Evolutionary conservation across 306 rosid genomes (phyloP).

Genomic region (Begonia fuchsioides): DNA sequence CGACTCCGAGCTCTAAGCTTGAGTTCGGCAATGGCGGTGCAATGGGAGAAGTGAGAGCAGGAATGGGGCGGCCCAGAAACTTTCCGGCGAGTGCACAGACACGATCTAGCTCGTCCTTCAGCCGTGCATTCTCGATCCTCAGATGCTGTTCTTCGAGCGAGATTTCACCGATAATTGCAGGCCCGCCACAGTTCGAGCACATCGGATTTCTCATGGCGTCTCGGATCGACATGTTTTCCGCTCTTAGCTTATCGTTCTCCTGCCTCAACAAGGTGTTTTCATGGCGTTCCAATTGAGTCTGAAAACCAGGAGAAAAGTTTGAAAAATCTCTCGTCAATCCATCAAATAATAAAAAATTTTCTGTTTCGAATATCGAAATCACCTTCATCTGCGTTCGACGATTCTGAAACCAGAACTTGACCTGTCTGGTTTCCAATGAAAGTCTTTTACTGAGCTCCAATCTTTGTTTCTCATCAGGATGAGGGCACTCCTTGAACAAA

Average conservation of each 20-base stretch:
- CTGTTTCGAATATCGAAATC: too few species aligned
- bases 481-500: slow-evolving; percentile 95
- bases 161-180: slow-evolving; percentile 68
- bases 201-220: slow-evolving; percentile 94
- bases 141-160: slow-evolving; percentile 87
- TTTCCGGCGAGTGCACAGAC: slow-evolving; percentile 80
- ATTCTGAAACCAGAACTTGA: slow-evolving; percentile 99
- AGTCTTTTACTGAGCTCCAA: slow-evolving; percentile 74
- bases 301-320: slow-evolving; percentile 5
- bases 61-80: slow-evolving; percentile 73
- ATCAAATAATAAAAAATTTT: too few species aligned
- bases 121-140: slow-evolving; percentile 70
- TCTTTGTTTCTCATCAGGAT: slow-evolving; percentile 97
- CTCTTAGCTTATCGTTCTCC: slow-evolving; percentile 84
- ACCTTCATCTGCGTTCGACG: slow-evolving; percentile 99
- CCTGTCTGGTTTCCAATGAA: slow-evolving; percentile 82
- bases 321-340: too few species aligned
- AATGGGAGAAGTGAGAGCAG: slow-evolving; percentile 56
- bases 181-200: slow-evolving; percentile 87
- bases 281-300: slow-evolving; percentile 96
- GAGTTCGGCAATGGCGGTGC: slow-evolving; percentile 62
- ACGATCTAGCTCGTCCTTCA: slow-evolving; percentile 83
- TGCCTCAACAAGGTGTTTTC: slow-evolving; percentile 83
- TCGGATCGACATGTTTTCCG: slow-evolving; percentile 85
- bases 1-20: slow-evolving; percentile 79